Evolutionary conservation across 2,329 filamentous ascomycete genomes (phyloP).

Genomic region (Aureobasidium sp.): DNA sequence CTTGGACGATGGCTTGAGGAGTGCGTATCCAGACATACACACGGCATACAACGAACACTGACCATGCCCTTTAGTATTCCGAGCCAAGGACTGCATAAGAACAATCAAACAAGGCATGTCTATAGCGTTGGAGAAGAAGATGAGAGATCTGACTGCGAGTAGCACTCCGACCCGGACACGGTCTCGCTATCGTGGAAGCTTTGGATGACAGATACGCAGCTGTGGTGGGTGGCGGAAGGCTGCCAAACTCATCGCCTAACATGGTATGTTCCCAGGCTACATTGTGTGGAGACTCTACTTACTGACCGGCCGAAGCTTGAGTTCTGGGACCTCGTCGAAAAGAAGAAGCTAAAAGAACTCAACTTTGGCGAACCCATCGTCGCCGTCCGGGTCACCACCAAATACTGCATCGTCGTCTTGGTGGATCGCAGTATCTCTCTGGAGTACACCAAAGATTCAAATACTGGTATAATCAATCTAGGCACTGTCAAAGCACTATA

Average conservation of each 20-base stretch:
- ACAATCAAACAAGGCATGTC: slow-evolving; percentile 23
- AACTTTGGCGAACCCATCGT: slow-evolving; percentile 75
- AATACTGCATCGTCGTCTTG: slow-evolving; percentile 72
- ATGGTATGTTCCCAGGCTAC: slow-evolving; percentile 49
- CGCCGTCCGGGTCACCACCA: slow-evolving; percentile 68
- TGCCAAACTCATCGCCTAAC: slow-evolving; percentile 79
- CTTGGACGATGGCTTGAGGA: slow-evolving; percentile 73
- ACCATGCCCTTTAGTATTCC: slow-evolving; percentile 20
- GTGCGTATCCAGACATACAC: background rate
- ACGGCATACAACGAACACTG: background rate
- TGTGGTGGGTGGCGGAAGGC: slow-evolving; percentile 78
- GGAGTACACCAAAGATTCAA: slow-evolving; percentile 49
- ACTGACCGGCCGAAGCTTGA: slow-evolving; percentile 50
- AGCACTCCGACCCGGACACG: slow-evolving; percentile 20
- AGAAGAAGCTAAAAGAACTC: slow-evolving; percentile 66
- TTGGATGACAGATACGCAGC: slow-evolving; percentile 58
- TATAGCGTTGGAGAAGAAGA: background rate
- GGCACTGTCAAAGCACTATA: slow-evolving; percentile 52
- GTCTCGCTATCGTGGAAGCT: slow-evolving; percentile 25
- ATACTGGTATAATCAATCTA: slow-evolving; percentile 20
- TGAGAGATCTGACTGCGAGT: background rate
- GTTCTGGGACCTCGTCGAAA: slow-evolving; percentile 84
- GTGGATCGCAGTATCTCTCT: slow-evolving; percentile 26
- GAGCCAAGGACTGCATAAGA: slow-evolving; percentile 31
- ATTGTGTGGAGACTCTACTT: slow-evolving; percentile 15